Evolutionary conservation across 208 protist genomes (phyloP), one percentile per base, ranked within the genome.

Genomic region (Crithidia expoeki): DNA sequence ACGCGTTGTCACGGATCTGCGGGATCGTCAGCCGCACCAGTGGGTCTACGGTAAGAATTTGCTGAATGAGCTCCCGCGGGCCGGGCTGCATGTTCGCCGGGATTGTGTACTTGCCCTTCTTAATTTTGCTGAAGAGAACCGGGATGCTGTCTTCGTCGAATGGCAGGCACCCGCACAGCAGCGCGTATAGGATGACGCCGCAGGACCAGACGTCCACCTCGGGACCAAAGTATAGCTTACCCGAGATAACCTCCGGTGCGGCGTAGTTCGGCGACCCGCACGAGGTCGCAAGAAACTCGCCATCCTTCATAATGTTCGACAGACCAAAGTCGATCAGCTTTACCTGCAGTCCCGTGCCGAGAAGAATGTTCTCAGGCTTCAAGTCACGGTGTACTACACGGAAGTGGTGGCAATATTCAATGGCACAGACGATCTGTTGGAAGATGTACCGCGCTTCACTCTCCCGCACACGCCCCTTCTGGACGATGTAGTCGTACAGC

Each of bases 401-500:
- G 74, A 94, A 95, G 68, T 95, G 86, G 81, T 99, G 99, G 84
- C 98, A 99, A 79, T 99, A 99, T 69, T 99, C 96, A 4, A 99
- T 85, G 16, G 98, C 98, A 21, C 93, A 99, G 10, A 99, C 96
- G 70, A 99, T 99, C 74, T 99, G 98, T 80, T 99, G 98, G 72
- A 99, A 99, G 62, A 99, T 98, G 53, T 94, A 85, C 16, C 98
- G 84, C 23, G 97, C 97, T 67, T 97, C 95, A 32, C 90, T 86
- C 70, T 99, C 97, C 1, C 80, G 83, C 16, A 99, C 79, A 58
- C 85, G 94, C 16, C 98, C 98, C 70, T 98, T 94, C 40, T 97
- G 93, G 0, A 99, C 98, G 74, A 99, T 99, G 80, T 99, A 99
- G 60, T 99, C 98, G 78, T 99, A 99, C 49, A 99, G 84, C 78